Conservation (phyloP, 1,284 basidiomycete genomes). For the Porogramme epimiltina region DNA sequence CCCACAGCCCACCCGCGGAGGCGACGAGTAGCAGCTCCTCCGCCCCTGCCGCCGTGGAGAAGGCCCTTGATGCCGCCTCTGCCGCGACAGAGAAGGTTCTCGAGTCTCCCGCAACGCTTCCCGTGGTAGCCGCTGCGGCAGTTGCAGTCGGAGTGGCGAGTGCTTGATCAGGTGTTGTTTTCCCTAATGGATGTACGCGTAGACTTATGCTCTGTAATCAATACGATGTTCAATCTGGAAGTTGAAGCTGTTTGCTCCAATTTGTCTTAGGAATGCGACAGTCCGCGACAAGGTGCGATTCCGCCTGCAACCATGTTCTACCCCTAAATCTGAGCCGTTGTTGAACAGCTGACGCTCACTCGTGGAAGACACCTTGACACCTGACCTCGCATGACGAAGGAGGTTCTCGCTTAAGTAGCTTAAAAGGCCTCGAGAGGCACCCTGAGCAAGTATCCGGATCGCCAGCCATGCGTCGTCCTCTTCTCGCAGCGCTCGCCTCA, state of each 20-base stretch:
- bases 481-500: background rate
- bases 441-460: background rate
- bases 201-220: too few species aligned
- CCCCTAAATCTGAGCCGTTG: too few species aligned
- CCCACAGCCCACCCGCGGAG: slow-evolving; percentile 33
- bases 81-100: slow-evolving; percentile 19
- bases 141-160: slow-evolving; percentile 19
- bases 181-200: slow-evolving; percentile 5
- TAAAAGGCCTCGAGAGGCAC: too few species aligned
- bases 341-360: too few species aligned
- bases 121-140: slow-evolving; percentile 15
- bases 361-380: too few species aligned
- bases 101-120: slow-evolving; percentile 13
- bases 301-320: too few species aligned
- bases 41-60: slow-evolving; percentile 19
- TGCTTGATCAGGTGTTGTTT: slow-evolving; percentile 16
- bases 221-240: too few species aligned
- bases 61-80: slow-evolving; percentile 12
- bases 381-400: too few species aligned
- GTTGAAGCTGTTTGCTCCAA: too few species aligned
- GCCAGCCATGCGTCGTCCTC: background rate
- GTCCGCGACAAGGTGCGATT: too few species aligned
- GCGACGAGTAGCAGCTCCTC: slow-evolving; percentile 18
- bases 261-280: too few species aligned
- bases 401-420: too few species aligned